These are phyloP conservation scores for Eutypa lata DNA, from an alignment of 2,329 filamentous ascomycete species.

Conservation along the genomic window DNA sequence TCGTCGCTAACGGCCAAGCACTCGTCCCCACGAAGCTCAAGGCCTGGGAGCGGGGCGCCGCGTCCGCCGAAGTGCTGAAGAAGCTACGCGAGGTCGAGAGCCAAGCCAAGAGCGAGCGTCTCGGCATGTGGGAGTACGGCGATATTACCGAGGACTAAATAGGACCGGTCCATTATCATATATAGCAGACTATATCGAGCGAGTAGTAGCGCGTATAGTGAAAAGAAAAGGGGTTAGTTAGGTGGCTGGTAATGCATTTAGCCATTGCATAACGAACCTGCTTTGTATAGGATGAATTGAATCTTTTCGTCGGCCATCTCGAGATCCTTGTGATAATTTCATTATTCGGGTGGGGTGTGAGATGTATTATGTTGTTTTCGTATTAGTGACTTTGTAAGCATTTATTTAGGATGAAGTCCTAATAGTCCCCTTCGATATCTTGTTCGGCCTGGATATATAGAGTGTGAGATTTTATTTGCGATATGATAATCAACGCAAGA, in stretches of 20 bases:
- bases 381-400: too few relatives aligned
- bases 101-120: slow-evolving; percentile 73
- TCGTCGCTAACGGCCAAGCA: slow-evolving; percentile 78
- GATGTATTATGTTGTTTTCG: too few relatives aligned
- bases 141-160: slow-evolving; percentile 87
- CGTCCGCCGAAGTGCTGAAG: slow-evolving; percentile 68
- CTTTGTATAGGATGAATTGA: not conserved
- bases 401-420: too few relatives aligned
- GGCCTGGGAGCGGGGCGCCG: slow-evolving; percentile 76
- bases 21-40: slow-evolving; percentile 92
- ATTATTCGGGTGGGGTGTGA: too few relatives aligned
- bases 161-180: not conserved
- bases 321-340: too few relatives aligned
- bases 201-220: not conserved
- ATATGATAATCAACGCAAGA: too few relatives aligned
- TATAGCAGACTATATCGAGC: not conserved
- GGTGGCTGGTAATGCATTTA: not conserved
- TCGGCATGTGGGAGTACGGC: slow-evolving; percentile 98
- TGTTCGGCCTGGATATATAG: too few relatives aligned
- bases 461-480: too few relatives aligned
- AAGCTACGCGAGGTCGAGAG: slow-evolving; percentile 70
- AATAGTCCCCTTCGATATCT: too few relatives aligned
- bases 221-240: not conserved
- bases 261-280: not conserved
- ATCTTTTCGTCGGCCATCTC: too few relatives aligned